Conservation (phyloP, 2,329 filamentous ascomycete species). For the Phyllosticta citrichinensis region DNA sequence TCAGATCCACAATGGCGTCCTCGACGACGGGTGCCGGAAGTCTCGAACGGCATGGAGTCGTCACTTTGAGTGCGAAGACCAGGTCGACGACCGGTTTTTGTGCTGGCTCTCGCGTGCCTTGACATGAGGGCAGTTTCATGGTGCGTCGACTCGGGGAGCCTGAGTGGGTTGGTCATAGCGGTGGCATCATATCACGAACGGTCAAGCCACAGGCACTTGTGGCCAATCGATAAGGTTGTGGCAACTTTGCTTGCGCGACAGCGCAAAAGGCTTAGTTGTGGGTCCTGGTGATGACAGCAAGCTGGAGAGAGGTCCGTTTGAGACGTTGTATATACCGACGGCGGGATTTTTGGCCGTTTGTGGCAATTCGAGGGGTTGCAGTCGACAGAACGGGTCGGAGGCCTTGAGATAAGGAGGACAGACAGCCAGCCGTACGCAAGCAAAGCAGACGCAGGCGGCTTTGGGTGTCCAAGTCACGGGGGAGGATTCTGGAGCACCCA, state of each 20-base stretch:
- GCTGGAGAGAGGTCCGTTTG: neutral
- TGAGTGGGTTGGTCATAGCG: neutral
- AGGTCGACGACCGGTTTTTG: neutral
- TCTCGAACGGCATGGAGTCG: neutral
- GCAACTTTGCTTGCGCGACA: neutral
- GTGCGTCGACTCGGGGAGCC: neutral
- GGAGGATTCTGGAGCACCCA: neutral
- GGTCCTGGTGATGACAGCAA: neutral
- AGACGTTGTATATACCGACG: neutral
- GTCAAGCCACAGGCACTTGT: neutral
- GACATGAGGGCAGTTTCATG: neutral
- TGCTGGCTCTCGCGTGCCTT: neutral
- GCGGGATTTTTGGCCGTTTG: conserved; percentile 8
- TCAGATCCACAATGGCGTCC: neutral
- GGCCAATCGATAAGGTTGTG: neutral
- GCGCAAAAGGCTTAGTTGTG: neutral
- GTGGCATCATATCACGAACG: neutral
- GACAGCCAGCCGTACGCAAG: neutral
- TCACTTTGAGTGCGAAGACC: neutral
- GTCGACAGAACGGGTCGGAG: neutral
- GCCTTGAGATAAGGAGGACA: neutral
- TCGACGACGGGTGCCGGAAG: neutral
- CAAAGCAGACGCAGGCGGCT: neutral
- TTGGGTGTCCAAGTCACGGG: neutral
- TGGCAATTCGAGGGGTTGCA: neutral